Evolutionary conservation across 1,139 yeast species (phyloP).

Genomic region (Geotrichum histeridarum): DNA sequence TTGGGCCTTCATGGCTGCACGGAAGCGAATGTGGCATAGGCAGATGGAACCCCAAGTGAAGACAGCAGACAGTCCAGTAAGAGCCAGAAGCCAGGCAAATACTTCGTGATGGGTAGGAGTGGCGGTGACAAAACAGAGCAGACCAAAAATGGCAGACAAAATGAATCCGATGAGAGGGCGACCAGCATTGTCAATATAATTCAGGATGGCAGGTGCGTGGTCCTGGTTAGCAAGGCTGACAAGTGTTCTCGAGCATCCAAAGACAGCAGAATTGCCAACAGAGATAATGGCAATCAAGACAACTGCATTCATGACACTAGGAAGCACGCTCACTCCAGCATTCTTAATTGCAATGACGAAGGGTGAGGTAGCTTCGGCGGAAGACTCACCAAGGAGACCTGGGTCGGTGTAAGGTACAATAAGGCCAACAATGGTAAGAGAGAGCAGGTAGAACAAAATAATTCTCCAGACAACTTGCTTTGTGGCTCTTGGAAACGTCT

Average conservation of each 20-base stretch:
- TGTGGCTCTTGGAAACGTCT: constrained; percentile 58
- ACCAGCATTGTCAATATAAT: constrained; percentile 68
- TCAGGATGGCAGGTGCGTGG: constrained; percentile 66
- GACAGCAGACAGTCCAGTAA: constrained; percentile 77
- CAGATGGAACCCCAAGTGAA: constrained; percentile 83
- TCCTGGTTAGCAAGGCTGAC: constrained; percentile 79
- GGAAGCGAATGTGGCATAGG: constrained; percentile 70
- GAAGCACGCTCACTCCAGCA: constrained; percentile 57
- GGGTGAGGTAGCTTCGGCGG: constrained; percentile 62
- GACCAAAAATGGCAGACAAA: constrained; percentile 55
- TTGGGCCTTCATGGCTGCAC: constrained; percentile 63
- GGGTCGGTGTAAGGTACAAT: constrained; percentile 59
- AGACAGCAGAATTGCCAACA: constrained; percentile 71
- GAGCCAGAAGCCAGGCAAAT: constrained; percentile 75
- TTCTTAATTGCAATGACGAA: constrained; percentile 62
- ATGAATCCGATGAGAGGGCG: constrained; percentile 67
- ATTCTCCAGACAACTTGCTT: constrained; percentile 72
- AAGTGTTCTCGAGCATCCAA: constrained; percentile 75
- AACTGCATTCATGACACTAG: constrained; percentile 68
- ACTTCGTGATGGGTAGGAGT: constrained; percentile 63
- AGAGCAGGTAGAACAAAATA: constrained; percentile 57
- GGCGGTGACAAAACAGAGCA: constrained; percentile 62
- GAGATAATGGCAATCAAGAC: constrained; percentile 66
- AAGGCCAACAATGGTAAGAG: constrained; percentile 56
- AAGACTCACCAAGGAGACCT: constrained; percentile 46